Conservation (phyloP, 1,284 basidiomycete species). For the Rhodotorula glutinis region DNA sequence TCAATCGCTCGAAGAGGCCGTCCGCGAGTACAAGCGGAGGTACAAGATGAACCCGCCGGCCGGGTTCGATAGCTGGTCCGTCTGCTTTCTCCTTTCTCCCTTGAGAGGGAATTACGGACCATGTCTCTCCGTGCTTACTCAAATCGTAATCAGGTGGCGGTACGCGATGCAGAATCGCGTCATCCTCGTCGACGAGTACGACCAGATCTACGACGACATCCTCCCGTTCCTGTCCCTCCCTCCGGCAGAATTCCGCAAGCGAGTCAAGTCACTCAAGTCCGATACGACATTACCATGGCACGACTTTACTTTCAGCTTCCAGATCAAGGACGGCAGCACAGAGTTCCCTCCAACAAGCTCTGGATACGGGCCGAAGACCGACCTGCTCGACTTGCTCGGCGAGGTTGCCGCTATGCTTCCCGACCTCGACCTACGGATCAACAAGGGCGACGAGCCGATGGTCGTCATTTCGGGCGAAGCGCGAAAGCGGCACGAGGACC, state of each 20-base stretch:
- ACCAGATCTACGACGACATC: constrained; percentile 40
- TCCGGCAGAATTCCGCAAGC: constrained; percentile 18
- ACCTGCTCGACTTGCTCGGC: constrained; percentile 28
- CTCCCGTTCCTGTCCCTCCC: constrained; percentile 40
- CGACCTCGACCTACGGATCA: constrained; percentile 31
- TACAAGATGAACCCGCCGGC: constrained; percentile 39
- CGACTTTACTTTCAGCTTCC: constrained; percentile 20
- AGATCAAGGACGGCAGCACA: constrained; percentile 20
- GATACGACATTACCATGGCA: constrained; percentile 12
- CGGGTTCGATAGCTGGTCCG: constrained; percentile 43
- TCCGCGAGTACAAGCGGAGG: constrained; percentile 39
- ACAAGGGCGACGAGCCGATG: constrained; percentile 28
- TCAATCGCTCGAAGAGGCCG: constrained; percentile 39
- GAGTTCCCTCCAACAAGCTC: neutral
- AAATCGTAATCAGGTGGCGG: constrained; percentile 35
- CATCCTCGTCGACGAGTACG: constrained; percentile 44
- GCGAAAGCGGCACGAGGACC: constrained; percentile 9
- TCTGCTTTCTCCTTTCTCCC: neutral
- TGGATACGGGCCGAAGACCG: neutral
- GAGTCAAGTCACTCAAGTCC: constrained; percentile 7
- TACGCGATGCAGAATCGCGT: constrained; percentile 41
- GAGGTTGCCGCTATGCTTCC: constrained; percentile 30
- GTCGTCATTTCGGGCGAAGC: constrained; percentile 37
- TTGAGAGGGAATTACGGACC: neutral
- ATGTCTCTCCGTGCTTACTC: fast-evolving